Evolutionary conservation across 208 protist species (phyloP), one percentile per base, ranked within the genome.

Genomic region (Naegleria gruberi): DNA sequence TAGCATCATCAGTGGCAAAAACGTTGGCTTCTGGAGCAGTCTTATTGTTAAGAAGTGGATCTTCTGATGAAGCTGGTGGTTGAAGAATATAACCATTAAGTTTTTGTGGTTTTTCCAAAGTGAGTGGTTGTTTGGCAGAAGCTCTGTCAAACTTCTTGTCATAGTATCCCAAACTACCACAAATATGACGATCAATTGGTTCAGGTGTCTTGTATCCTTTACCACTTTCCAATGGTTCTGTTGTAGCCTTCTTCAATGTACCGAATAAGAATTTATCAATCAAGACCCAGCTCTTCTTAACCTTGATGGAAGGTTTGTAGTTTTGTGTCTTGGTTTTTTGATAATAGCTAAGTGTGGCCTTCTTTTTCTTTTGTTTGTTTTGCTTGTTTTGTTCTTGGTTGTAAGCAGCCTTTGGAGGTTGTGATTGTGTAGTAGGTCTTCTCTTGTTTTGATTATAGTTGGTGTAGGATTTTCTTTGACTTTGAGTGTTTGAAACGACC

Each of bases 141-240:
- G n/a, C 83, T 87, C 44, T 51, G 55, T 87, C 83, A 55, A 87
- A 87, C 43, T 55, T 87, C 43, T 55, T 87, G 12, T 87, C 83
- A 55, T 87, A 87, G n/a, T 37, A 46, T 55, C 12, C 41, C 0
- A 87, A 7, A 23, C 55, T 34, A 87, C 83, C 83, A 55, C 83
- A 87, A 5, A 55, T n/a, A 15, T 55, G 26, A 10, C 4, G 10
- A 55, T 87, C 83, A 4, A 44, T 43, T 30, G 30, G n/a, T 87
- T 87, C n/a, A 1, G 83, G 83, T 40, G 34, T 46, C 42, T 37
- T 41, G 43, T 45, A 77, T 77, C 65, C 65, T 77, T 77, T 77
- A 77, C 65, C 65, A 37, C 30, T 77, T 5, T 77, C 65, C 30
- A 77, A 77, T 37, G 65, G 23, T 4, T 55, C 83, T 87, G 83